Evolutionary conservation across 2,329 filamentous ascomycete species (phyloP), one percentile per base, ranked within the genome.

Genomic region (Ophiognomonia clavigignenti-juglandacearum): DNA sequence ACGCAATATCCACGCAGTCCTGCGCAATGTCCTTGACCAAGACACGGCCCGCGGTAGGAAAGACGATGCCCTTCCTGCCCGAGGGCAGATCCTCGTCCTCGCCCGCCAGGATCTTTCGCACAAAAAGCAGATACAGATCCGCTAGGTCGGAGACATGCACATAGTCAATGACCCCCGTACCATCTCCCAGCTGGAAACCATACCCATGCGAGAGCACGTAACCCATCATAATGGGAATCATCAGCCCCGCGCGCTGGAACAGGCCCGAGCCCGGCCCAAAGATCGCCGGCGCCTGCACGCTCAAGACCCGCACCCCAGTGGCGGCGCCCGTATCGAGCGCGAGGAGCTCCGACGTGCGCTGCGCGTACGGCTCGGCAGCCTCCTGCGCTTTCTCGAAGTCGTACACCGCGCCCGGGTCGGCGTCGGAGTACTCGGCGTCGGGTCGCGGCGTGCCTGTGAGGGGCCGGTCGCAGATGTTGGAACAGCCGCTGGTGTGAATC

Each of bases 11-110:
- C 14, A 40, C 27, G 13, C 36, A 40, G 37, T 6, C 36, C 20
- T 16, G 7, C 8, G 43, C 24, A 11, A 45, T 22, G 37, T 45
- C 43, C n/a, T 23, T 18, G 24, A 27, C 13, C 18, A 9, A 22
- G 24, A 38, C 7, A n/a, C 32, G 32, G 26, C 43, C 43, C 57
- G 80, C 85, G 54, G 85, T 85, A 67, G 66, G 67, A 42, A 78
- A 85, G 70, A 77, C 85, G 70, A 72, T 67, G 57, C 63, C 70
- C 42, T 59, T 61, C 52, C 54, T 70, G 54, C 56, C 44, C 7
- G 29, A 23, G 20, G 45, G 45, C 8, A 48, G n/a, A 29, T 3
- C 34, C 19, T 19, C 32, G 38, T 20, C 26, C 26, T 36, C 39
- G 32, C 8, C n/a, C n/a, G 8, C 16, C 16, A 48, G 18, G n/a